Evolutionary conservation across 148 eudicot species (phyloP).

Genomic region (Spergularia marina): DNA sequence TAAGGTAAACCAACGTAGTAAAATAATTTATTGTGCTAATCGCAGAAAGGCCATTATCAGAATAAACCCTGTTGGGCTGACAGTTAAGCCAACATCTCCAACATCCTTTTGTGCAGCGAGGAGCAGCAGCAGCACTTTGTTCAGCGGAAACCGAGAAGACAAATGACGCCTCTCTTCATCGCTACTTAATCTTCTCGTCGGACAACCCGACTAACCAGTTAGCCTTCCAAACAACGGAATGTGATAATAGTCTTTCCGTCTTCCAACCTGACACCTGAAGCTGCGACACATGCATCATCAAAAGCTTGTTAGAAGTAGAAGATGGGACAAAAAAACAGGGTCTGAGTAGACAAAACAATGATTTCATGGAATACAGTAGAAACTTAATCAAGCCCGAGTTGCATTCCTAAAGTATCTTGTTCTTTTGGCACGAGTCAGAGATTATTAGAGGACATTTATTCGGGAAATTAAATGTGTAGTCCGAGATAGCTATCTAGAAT

Average conservation of each 20-base stretch:
- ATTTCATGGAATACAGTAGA: neutral
- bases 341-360: neutral
- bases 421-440: neutral
- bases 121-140: neutral
- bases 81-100: no score
- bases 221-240: conserved; percentile 87
- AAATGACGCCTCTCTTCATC: neutral
- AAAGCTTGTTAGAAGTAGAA: neutral
- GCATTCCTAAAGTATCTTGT: no score
- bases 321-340: neutral
- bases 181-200: conserved; percentile 43
- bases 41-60: no score
- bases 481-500: neutral
- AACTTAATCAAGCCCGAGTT: neutral
- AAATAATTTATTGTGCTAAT: no score
- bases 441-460: neutral
- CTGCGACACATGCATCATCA: conserved; percentile 36
- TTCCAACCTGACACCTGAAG: conserved; percentile 73
- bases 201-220: conserved; percentile 45
- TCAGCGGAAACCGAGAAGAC: neutral
- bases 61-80: no score
- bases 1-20: no score
- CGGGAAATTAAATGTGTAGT: neutral
- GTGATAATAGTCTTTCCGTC: conserved; percentile 68
- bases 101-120: neutral